Base-by-base conservation (phyloP, 768 basidiomycete species). In the Cystofilobasidium ferigula region DNA sequence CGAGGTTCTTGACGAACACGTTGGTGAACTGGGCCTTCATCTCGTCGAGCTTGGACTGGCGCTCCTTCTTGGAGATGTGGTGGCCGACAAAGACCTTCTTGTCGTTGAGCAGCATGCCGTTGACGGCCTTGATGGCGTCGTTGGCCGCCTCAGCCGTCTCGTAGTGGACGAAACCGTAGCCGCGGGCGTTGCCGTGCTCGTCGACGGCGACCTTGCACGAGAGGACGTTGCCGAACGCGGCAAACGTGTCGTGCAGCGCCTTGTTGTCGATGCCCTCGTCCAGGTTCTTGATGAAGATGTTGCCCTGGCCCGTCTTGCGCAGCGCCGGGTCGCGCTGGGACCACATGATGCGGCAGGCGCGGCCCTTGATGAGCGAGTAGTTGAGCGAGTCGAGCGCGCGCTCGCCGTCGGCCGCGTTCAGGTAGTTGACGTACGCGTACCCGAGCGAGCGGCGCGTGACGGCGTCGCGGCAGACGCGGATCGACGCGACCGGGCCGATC, bases 261-360 rank as follows among this genome's bases (percentile, higher is more conserved):
- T 97, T 97, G 83, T 99, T 97, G 79, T 99, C 95, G 71, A 97
- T 97, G 64, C 81, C 82, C 78, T 94, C 90, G 73, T 95, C 93
- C 71, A 99, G 80, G 80, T 99, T 99, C 81, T 99, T 99, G 80
- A 99, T 98, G 81, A 99, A 99, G 75, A 99, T 91, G 78, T 99
- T 99, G 78, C 95, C 95, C 80, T 97, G 92, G 70, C 92, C 92
- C 70, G 92, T 97, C 85, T 98, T 98, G 78, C 95, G 89, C 75
- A 99, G 85, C 72, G 92, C 90, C 67, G 95, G 95, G 80, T 98
- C 95, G 77, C 95, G 89, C 83, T 98, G 95, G 74, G 93, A 97
- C 94, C 95, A 98, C 95, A 99, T 99, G 83, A 99, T 99, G 73
- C 95, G 90, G 82, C 95, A 99, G 70, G 95, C 87, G 73, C 91